These are phyloP conservation scores for Capillidium heterosporum DNA, from an alignment of 371 early-diverging fungal species.

Conservation along the genomic window DNA sequence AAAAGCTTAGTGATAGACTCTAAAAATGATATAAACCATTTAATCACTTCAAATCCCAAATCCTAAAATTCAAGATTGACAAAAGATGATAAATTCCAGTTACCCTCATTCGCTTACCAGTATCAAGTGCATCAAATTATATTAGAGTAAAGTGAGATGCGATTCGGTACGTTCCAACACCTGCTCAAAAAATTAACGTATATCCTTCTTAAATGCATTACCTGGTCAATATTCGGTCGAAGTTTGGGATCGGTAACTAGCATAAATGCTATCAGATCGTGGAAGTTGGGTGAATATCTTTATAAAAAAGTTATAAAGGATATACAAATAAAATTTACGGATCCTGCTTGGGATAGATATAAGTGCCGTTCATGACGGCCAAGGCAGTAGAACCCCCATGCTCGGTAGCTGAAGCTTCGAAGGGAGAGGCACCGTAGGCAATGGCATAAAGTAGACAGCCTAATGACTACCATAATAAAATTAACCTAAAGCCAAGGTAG, in stretches of 20 bases:
- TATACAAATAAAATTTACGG: conserved; percentile 5
- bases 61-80: too few species aligned
- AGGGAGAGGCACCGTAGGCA: conserved; percentile 54
- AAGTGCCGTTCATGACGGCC: conserved; percentile 50
- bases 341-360: conserved; percentile 28
- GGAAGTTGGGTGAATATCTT: conserved; percentile 37
- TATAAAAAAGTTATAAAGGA: neutral
- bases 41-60: too few species aligned
- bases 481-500: neutral
- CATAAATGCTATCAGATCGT: conserved; percentile 41
- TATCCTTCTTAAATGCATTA: conserved; percentile 6
- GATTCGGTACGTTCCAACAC: too few species aligned
- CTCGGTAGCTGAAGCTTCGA: conserved; percentile 42
- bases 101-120: too few species aligned
- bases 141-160: too few species aligned
- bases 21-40: too few species aligned
- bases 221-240: conserved; percentile 43
- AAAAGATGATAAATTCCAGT: too few species aligned
- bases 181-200: neutral
- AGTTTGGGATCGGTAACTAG: conserved; percentile 35
- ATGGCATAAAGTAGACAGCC: conserved; percentile 58
- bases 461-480: conserved; percentile 23
- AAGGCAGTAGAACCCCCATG: conserved; percentile 54
- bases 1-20: too few species aligned
- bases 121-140: too few species aligned